Conservation (phyloP, 2,329 filamentous ascomycete species). For the Xylaria sp. region DNA sequence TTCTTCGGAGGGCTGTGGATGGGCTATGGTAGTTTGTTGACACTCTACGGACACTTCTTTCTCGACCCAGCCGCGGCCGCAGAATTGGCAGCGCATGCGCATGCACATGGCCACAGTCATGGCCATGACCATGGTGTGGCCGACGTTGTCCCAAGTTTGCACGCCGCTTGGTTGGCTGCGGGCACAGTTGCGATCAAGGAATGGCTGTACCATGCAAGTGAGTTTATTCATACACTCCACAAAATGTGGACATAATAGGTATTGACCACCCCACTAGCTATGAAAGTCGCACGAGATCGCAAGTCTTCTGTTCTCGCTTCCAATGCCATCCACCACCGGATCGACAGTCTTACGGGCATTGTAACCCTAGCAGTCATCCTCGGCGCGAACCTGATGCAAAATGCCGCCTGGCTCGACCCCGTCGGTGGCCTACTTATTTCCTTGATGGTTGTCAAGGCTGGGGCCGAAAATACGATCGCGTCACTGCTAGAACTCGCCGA, state of each 20-base stretch:
- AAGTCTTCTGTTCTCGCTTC: constrained; percentile 95
- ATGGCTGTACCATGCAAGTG: constrained; percentile 96
- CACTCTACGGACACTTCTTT: constrained; percentile 73
- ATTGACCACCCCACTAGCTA: constrained; percentile 59
- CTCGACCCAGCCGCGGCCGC: constrained; percentile 62
- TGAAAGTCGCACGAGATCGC: constrained; percentile 92
- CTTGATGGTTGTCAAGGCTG: constrained; percentile 88
- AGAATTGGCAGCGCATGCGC: constrained; percentile 56
- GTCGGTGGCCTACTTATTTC: constrained; percentile 93
- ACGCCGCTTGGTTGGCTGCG: constrained; percentile 91
- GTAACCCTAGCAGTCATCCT: constrained; percentile 89
- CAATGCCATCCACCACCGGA: constrained; percentile 93
- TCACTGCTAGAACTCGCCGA: constrained; percentile 91
- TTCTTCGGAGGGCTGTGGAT: constrained; percentile 90
- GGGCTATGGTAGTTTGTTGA: constrained; percentile 74
- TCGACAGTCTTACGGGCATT: constrained; percentile 93
- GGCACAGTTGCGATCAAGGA: constrained; percentile 93
- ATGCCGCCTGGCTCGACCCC: constrained; percentile 91
- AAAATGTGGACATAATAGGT: neutral
- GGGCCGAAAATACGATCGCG: constrained; percentile 80
- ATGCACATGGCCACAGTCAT: constrained; percentile 65
- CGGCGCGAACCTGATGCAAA: constrained; percentile 81
- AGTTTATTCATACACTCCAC: constrained; percentile 43
- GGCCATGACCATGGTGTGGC: constrained; percentile 60
- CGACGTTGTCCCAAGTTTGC: constrained; percentile 75